Evolutionary conservation across 495 filamentous ascomycete species (phyloP).

Genomic region (Cladorrhinum samala): DNA sequence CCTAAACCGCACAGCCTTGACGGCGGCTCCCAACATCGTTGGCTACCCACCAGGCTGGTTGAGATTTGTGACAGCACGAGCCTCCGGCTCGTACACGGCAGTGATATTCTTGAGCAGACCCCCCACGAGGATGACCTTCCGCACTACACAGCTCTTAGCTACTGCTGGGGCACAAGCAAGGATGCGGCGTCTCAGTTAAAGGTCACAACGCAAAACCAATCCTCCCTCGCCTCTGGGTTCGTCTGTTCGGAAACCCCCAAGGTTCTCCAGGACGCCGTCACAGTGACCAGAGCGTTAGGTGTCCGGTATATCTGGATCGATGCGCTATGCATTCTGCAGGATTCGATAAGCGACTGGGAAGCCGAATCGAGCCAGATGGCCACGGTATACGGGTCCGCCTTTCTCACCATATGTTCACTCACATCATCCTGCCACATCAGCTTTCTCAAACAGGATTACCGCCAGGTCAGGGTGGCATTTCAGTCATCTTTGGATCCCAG

Average conservation of each 20-base stretch:
- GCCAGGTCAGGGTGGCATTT: background rate
- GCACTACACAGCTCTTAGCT: background rate
- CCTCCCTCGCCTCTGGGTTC: background rate
- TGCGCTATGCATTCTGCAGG: conserved; percentile 4
- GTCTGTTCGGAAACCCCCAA: background rate
- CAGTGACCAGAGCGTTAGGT: background rate
- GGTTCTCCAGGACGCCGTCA: conserved; percentile 2
- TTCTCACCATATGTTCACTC: background rate
- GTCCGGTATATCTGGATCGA: conserved; percentile 4
- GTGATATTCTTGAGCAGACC: background rate
- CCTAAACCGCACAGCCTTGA: background rate
- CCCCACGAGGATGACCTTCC: background rate
- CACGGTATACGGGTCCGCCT: background rate
- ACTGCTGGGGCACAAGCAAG: background rate
- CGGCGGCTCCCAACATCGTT: background rate
- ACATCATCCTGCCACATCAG: background rate
- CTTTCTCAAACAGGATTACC: background rate
- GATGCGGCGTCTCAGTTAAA: background rate
- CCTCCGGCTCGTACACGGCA: background rate
- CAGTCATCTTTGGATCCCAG: background rate
- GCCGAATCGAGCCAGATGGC: background rate
- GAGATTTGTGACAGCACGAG: background rate
- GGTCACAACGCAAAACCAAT: background rate
- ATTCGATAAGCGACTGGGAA: background rate
- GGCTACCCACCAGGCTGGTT: background rate